Conservation (phyloP, 768 basidiomycete species). For the Podaxis sp. region DNA sequence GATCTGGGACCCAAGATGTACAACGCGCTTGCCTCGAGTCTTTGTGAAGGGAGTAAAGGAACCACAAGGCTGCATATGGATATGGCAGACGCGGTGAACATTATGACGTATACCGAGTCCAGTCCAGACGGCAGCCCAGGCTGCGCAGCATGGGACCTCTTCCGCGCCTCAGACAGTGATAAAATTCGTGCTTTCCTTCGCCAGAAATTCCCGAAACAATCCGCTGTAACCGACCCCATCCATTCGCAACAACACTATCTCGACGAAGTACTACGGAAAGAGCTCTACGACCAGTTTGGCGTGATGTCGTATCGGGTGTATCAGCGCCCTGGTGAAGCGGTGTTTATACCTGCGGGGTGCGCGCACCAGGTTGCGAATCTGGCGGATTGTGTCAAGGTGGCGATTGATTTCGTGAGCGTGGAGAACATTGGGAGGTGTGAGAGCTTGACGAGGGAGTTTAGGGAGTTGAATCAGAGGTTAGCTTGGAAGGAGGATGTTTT, state of each 20-base stretch:
- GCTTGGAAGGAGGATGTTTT: constrained; percentile 95
- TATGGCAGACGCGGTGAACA: constrained; percentile 91
- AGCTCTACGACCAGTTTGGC: constrained; percentile 64
- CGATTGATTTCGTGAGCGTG: constrained; percentile 91
- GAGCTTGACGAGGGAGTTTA: constrained; percentile 82
- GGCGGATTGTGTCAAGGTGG: constrained; percentile 95
- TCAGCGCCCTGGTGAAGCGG: constrained; percentile 89
- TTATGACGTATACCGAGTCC: constrained; percentile 75
- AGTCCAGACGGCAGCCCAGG: constrained; percentile 65
- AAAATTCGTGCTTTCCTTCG: constrained; percentile 74
- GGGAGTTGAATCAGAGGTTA: constrained; percentile 83
- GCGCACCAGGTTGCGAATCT: constrained; percentile 93
- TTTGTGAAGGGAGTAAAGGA: constrained; percentile 69
- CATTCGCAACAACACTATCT: constrained; percentile 90
- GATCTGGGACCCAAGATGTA: constrained; percentile 96
- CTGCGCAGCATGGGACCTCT: constrained; percentile 91
- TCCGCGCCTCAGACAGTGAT: constrained; percentile 77
- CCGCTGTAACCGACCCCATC: constrained; percentile 65
- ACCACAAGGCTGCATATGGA: constrained; percentile 92
- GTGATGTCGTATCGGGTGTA: constrained; percentile 84
- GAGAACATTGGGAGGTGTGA: constrained; percentile 90
- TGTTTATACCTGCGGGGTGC: constrained; percentile 94
- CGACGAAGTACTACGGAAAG: constrained; percentile 63
- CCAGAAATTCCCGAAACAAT: constrained; percentile 35
- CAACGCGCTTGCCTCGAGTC: constrained; percentile 78